Percentiles rank a stretch among this genome's conserved stretches.
phyloP scores from a whole-genome alignment of 2,329 filamentous ascomycete species.

The Aureobasidium sp. region DNA sequence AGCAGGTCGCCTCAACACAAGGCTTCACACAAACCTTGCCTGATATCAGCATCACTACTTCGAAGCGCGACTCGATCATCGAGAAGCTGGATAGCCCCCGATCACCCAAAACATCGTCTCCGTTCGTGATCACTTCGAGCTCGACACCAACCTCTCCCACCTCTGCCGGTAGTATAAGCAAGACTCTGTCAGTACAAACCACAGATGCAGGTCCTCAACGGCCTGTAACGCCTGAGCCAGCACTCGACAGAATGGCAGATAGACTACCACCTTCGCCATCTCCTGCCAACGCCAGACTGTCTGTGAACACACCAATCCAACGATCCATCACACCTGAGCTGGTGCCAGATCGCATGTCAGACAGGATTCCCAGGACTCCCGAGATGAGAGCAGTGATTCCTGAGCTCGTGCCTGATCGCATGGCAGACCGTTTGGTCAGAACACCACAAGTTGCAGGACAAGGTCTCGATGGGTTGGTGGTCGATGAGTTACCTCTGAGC shows the following conservation, averaged over 20 bases:
- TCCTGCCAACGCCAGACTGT: not conserved
- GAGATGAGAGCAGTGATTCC: conserved; percentile 6
- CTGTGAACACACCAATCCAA: not conserved
- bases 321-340: conserved; percentile 1
- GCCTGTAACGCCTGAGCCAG: conserved; percentile 4
- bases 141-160: not conserved
- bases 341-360: conserved; percentile 3
- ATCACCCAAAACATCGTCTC: conserved; percentile 16
- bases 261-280: not conserved
- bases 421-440: not conserved
- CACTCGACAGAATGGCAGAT: conserved; percentile 7
- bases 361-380: not conserved
- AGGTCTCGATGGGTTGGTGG: conserved; percentile 23
- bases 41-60: conserved; percentile 24
- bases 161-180: not conserved
- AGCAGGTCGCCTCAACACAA: conserved; percentile 38
- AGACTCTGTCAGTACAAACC: not conserved
- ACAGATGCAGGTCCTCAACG: not conserved
- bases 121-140: not conserved
- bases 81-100: conserved; percentile 29
- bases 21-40: conserved; percentile 41
- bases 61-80: conserved; percentile 30
- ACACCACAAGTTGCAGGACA: not conserved
- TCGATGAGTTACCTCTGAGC: conserved; percentile 26
- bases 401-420: conserved; percentile 8